Evolutionary conservation across 495 filamentous ascomycete species (phyloP), one percentile per base, ranked within the genome.

Genomic region (Margaritispora aquatica): DNA sequence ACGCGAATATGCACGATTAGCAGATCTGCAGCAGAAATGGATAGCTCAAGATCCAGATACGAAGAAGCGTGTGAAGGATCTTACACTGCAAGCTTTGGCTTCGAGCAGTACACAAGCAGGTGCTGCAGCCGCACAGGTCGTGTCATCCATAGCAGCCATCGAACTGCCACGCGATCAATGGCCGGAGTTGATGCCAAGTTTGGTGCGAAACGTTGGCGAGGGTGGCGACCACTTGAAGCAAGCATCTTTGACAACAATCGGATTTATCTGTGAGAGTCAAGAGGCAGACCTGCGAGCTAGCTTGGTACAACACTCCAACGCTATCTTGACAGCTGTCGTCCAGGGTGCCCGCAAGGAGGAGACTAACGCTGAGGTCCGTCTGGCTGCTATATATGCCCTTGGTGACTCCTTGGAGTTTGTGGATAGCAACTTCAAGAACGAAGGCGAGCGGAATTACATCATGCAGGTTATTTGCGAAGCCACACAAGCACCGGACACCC

Each of bases 381-480:
- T 88, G 62, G 89, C 94, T 34, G 94, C 94, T 66, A 92, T 98
- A 70, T 87, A 87, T 55, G 95, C 94, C 20, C 85, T 98, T 17
- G 89, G 91, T 66, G 95, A 98, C 70, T 96, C 91, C n/a, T 84
- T 97, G 23, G 94, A 98, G 72, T 98, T 98, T 70, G 93, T 98
- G 31, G 84, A 90, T 15, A 90, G 89, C 71, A 98, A 98, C 74
- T 97, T 98, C 73, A 94, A 97, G 70, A 96, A 97, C 68, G 94
- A 98, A 72, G 94, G 93, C 63, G 94, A 98, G 77, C 85, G 94
- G 36, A 97, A 98, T 76, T 97, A 97, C 77, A 98, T 98, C 69
- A 98, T 98, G 94, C 94, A 98, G 76, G 94, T 98, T 63, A 88
- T 98, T 66, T 98, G 94, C 74, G 94, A 98, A 77, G 95, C 95